These are phyloP conservation scores for Gracilaria gracilis DNA, from an alignment of 23 red algal genomes.

Conservation along the genomic window DNA sequence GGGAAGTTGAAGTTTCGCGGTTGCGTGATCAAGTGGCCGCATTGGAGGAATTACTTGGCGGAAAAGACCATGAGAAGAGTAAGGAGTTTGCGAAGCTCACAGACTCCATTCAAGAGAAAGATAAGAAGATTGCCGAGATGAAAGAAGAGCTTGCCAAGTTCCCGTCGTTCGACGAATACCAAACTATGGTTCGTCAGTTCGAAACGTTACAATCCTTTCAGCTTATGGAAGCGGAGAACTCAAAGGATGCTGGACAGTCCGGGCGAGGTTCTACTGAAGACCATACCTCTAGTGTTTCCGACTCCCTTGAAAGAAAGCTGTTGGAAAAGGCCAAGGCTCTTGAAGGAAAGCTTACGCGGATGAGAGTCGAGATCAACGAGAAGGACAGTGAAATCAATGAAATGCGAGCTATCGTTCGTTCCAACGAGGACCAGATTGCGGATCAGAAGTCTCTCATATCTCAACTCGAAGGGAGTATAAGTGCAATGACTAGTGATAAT, in stretches of 20 bases:
- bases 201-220: slow-evolving; percentile 73
- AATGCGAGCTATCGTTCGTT: slow-evolving; percentile 18
- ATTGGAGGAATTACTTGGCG: slow-evolving; percentile 63
- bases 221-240: slow-evolving; percentile 28
- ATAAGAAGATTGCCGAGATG: slow-evolving; percentile 29
- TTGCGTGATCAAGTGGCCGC: slow-evolving; percentile 67
- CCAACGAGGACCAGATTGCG: slow-evolving; percentile 60
- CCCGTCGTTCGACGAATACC: slow-evolving; percentile 64
- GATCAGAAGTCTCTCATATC: slow-evolving; percentile 75
- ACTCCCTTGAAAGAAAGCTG: slow-evolving; percentile 76
- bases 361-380: slow-evolving; percentile 65
- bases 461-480: slow-evolving; percentile 69
- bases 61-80: slow-evolving; percentile 64
- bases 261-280: neutral
- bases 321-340: slow-evolving; percentile 57
- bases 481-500: slow-evolving; percentile 67
- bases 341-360: slow-evolving; percentile 57
- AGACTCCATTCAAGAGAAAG: slow-evolving; percentile 67
- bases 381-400: slow-evolving; percentile 47
- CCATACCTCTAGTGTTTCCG: neutral
- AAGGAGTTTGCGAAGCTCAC: slow-evolving; percentile 72
- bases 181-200: slow-evolving; percentile 66
- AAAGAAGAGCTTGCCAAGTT: slow-evolving; percentile 34
- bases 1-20: slow-evolving; percentile 76
- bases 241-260: neutral